Conservation (phyloP, 352 stramenopile species). For the Pseudoperonospora humuli region DNA sequence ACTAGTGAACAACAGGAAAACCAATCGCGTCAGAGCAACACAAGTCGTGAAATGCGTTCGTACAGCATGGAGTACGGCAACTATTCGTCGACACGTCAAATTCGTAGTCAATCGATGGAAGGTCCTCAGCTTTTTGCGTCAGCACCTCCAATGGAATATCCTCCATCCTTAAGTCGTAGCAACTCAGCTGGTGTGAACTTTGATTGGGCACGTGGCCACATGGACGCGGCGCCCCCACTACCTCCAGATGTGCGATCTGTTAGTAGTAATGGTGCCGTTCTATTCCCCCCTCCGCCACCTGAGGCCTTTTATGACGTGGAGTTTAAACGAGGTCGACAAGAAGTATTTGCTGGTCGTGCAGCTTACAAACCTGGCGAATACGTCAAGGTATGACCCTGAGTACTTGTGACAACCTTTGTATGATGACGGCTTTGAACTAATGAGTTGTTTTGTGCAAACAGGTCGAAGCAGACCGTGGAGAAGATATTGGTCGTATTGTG, state of each 20-base stretch:
- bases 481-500: constrained; percentile 94
- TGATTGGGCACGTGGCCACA: constrained; percentile 47
- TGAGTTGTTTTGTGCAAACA: constrained; percentile 21
- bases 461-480: constrained; percentile 95
- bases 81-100: constrained; percentile 43
- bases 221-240: constrained; percentile 43
- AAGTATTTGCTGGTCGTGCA: constrained; percentile 85
- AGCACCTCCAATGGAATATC: constrained; percentile 41
- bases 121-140: constrained; percentile 50
- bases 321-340: constrained; percentile 91
- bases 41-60: constrained; percentile 50
- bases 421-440: not conserved
- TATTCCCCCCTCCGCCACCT: constrained; percentile 50
- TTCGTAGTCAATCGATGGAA: constrained; percentile 74
- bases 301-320: constrained; percentile 91
- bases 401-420: not conserved
- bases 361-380: constrained; percentile 90
- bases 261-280: constrained; percentile 15
- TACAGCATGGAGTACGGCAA: constrained; percentile 70
- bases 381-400: constrained; percentile 83
- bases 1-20: constrained; percentile 42
- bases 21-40: constrained; percentile 33
- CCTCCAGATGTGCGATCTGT: constrained; percentile 41
- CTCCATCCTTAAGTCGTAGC: constrained; percentile 42
- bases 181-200: constrained; percentile 54